Conservation (phyloP, 139 green algal genomes). For the Chlamydomonas schloesseri region DNA sequence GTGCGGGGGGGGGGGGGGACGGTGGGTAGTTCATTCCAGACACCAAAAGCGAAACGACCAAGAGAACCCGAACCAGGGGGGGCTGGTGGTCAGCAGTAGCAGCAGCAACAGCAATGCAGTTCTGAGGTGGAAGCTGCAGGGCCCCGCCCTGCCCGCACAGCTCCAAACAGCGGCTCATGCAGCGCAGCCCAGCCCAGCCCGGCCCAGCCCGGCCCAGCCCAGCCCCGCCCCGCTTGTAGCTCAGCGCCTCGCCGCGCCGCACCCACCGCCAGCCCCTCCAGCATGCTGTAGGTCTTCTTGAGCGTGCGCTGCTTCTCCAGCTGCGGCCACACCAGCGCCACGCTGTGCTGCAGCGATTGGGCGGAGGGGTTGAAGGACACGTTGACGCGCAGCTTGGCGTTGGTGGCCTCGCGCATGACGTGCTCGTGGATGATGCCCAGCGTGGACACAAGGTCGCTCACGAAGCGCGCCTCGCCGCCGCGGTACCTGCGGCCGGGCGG, state of each 20-base stretch:
- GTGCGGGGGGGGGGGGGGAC: too few relatives aligned
- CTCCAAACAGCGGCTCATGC: too few relatives aligned
- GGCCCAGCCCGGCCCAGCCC: too few relatives aligned
- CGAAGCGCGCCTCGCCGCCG: constrained; percentile 67
- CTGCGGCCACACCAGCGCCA: constrained; percentile 57
- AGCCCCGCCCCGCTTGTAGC: not conserved
- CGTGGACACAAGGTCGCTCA: constrained; percentile 71
- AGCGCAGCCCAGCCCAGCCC: too few relatives aligned
- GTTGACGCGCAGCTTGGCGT: constrained; percentile 63
- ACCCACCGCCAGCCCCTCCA: constrained; percentile 74
- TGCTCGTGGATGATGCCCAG: constrained; percentile 74
- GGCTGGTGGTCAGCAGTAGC: too few relatives aligned
- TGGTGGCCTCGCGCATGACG: constrained; percentile 73
- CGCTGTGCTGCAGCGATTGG: constrained; percentile 51
- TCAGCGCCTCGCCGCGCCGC: too few relatives aligned
- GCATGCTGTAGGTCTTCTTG: constrained; percentile 56
- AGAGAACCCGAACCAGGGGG: too few relatives aligned
- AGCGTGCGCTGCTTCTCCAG: constrained; percentile 60
- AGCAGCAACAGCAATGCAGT: too few relatives aligned
- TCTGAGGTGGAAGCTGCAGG: too few relatives aligned
- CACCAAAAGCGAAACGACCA: too few relatives aligned
- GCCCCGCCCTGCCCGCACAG: too few relatives aligned
- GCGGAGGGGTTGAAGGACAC: constrained; percentile 54
- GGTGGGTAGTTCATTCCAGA: too few relatives aligned
- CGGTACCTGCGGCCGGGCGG: constrained; percentile 52